Percentiles rank a stretch among this genome's conserved stretches.
These are phyloP conservation scores for Ramaria sp. DNA, from an alignment of 768 basidiomycete species.

Conservation along the genomic window DNA sequence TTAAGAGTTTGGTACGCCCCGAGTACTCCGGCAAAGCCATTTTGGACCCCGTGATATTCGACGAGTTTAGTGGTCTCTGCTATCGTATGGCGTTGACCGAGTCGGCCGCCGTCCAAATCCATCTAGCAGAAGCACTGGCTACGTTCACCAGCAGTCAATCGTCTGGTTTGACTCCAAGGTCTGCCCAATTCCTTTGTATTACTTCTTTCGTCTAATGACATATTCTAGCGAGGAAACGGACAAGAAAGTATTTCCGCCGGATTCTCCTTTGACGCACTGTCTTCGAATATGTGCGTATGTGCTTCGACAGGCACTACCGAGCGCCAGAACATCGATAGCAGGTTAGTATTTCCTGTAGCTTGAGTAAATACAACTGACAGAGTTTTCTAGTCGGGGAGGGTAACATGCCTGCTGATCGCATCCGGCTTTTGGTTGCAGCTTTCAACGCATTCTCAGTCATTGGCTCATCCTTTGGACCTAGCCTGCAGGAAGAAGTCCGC, in stretches of 20 bases:
- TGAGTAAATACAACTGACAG: too few relatives aligned
- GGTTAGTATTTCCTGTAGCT: constrained; percentile 33
- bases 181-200: background rate
- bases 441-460: constrained; percentile 53
- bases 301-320: constrained; percentile 59
- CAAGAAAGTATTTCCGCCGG: constrained; percentile 14
- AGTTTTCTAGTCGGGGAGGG: background rate
- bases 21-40: constrained; percentile 76
- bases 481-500: constrained; percentile 63
- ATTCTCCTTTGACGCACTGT: constrained; percentile 47
- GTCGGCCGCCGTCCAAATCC: constrained; percentile 53
- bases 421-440: constrained; percentile 51
- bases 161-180: constrained; percentile 13
- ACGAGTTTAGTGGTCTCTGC: constrained; percentile 80
- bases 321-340: constrained; percentile 37
- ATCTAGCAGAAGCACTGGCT: constrained; percentile 59
- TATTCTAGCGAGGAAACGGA: background rate
- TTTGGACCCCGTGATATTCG: constrained; percentile 72
- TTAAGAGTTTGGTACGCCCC: constrained; percentile 70
- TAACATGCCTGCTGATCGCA: constrained; percentile 35
- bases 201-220: background rate
- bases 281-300: constrained; percentile 75
- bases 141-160: constrained; percentile 37
- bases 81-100: constrained; percentile 89
- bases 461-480: constrained; percentile 41